Base-by-base conservation (phyloP, 257 asterid species). In the Craterostigma plantagineum region DNA sequence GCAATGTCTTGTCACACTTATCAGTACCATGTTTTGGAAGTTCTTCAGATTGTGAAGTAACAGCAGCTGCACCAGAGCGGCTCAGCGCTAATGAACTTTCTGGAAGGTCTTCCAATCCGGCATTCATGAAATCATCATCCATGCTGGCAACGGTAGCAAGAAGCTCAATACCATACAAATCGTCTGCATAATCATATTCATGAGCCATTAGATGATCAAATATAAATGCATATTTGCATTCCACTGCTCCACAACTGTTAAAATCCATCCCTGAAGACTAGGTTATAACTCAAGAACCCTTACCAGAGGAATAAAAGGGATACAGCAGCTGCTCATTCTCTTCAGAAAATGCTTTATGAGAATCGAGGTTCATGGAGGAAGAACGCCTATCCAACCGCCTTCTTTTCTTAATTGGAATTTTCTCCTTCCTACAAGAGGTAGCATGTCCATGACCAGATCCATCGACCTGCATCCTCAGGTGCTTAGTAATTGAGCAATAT, bases 61-160 rank as follows among this genome's bases (percentile, higher is more conserved):
- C 2, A 23, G 6, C 6, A 6, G 45, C 16, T 23, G 14, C 10
- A 14, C 12, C 16, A 40, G 45, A 40, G 13, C 10, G 8, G 3
- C 15, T 14, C 6, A 23, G 30, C 30, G 6, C 30, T 23, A 23
- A 23, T 23, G 30, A 23, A 23, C 30, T 23, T 16, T 38, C 55
- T 12, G 48, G 64, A 42, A 39, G 36, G 50, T 53, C 71, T 58
- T 51, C 64, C 55, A 70, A 49, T 7, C 13, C 48, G 45, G 38
- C 69, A 45, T 55, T 55, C 37, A 38, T 62, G 33, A 23, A 34
- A 51, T 51, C 66, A 27, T 15, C 75, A 51, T 56, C 81, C 66
- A 69, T 54, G 67, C 56, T 66, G 17, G 96, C 94, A 53, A 83
- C 86, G 16, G 84, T 73, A 33, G 91, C 96, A 47, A 85, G 92